Evolutionary conservation across 345 rosid genomes (phyloP).

Genomic region (Murraya paniculata): DNA sequence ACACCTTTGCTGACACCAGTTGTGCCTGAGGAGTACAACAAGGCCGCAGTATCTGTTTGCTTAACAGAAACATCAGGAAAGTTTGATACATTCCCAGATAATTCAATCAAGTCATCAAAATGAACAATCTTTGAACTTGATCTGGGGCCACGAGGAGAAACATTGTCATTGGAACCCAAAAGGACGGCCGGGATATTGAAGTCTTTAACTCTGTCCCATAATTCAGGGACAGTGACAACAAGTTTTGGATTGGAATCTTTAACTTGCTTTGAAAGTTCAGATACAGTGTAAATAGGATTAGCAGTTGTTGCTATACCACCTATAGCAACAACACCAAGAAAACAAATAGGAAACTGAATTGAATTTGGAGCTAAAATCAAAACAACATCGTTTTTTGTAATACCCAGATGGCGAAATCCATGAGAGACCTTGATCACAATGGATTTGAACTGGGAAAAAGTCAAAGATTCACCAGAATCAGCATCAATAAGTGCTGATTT

Average conservation of each 20-base stretch:
- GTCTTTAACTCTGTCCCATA: conserved; percentile 57
- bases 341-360: conserved; percentile 64
- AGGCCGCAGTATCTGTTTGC: conserved; percentile 62
- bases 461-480: conserved; percentile 45
- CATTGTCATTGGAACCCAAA: conserved; percentile 40
- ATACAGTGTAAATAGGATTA: conserved; percentile 67
- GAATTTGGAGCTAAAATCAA: conserved; percentile 82
- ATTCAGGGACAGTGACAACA: conserved; percentile 51
- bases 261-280: conserved; percentile 68
- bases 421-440: conserved; percentile 55
- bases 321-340: conserved; percentile 59
- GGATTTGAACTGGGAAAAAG: conserved; percentile 62
- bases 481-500: conserved; percentile 70
- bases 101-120: conserved; percentile 48
- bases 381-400: conserved; percentile 63
- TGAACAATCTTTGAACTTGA: conserved; percentile 29
- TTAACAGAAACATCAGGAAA: conserved; percentile 41
- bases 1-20: conserved; percentile 90
- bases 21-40: conserved; percentile 88
- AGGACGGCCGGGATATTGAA: conserved; percentile 57
- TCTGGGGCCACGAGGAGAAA: neutral
- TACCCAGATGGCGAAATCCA: conserved; percentile 62
- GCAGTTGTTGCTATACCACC: conserved; percentile 78
- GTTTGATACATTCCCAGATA: conserved; percentile 40
- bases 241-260: conserved; percentile 67